phyloP scores from a whole-genome alignment of 2,329 filamentous ascomycete genomes.

The Clarireedia monteithiana region DNA sequence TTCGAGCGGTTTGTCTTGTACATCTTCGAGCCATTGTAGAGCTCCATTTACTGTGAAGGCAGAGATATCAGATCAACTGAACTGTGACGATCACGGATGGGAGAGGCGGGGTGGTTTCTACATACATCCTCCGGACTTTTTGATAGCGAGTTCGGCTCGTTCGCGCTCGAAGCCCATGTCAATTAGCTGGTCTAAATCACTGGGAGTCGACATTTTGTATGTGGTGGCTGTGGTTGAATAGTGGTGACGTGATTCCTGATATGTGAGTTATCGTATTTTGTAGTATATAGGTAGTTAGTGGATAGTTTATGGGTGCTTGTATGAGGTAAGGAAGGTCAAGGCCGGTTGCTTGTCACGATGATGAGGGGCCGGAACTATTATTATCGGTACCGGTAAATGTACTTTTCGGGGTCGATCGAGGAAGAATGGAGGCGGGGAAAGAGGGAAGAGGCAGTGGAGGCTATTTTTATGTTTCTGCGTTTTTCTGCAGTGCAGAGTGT shows the following conservation, averaged over 20 bases:
- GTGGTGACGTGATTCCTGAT: neutral
- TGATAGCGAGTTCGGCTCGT: constrained; percentile 74
- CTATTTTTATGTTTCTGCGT: too few species aligned
- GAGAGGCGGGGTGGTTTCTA: constrained; percentile 13
- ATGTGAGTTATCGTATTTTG: neutral
- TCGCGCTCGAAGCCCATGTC: constrained; percentile 79
- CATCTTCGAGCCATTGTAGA: constrained; percentile 89
- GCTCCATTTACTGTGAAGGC: constrained; percentile 65
- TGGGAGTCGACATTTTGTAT: constrained; percentile 42
- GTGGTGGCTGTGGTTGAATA: neutral
- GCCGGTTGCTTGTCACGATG: too few species aligned
- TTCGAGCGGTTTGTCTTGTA: constrained; percentile 80
- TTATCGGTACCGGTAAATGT: too few species aligned
- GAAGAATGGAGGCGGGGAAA: too few species aligned
- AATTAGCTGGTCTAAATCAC: constrained; percentile 51
- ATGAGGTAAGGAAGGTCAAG: too few species aligned
- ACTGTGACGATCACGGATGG: neutral
- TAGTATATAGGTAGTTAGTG: neutral
- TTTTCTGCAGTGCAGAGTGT: too few species aligned
- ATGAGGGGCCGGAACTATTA: too few species aligned
- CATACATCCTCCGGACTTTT: constrained; percentile 73
- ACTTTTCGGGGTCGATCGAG: too few species aligned
- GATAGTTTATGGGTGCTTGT: neutral
- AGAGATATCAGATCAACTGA: constrained; percentile 11
- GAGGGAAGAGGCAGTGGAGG: too few species aligned